These are phyloP conservation scores for Nicotiana rustica DNA, from an alignment of 305 asterid species.

Conservation along the genomic window DNA sequence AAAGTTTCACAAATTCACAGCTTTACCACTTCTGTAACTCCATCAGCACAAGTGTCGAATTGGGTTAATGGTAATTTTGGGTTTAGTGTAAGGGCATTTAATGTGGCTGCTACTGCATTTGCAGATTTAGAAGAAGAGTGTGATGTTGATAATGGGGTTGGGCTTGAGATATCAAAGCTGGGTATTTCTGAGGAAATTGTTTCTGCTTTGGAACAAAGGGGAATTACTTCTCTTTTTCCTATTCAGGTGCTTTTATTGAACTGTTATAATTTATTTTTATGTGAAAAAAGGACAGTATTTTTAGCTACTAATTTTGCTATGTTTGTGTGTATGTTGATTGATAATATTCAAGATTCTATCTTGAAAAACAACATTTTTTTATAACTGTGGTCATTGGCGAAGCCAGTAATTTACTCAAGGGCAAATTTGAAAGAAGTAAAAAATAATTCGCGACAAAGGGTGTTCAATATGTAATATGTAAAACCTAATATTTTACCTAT, in stretches of 20 bases:
- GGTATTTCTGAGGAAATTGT: constrained; percentile 76
- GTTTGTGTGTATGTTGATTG: neutral
- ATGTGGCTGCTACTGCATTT: constrained; percentile 60
- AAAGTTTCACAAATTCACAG: constrained; percentile 38
- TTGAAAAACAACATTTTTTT: neutral
- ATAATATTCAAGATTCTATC: neutral
- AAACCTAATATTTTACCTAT: too few species aligned
- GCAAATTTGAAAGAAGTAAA: too few species aligned
- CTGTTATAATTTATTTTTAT: neutral
- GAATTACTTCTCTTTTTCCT: constrained; percentile 86
- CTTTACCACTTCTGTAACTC: constrained; percentile 28
- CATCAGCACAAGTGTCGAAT: constrained; percentile 16
- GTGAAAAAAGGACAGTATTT: neutral
- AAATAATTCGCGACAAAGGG: too few species aligned
- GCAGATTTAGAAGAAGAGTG: constrained; percentile 46
- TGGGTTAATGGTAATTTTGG: constrained; percentile 30
- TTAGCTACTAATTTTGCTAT: neutral
- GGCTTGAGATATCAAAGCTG: constrained; percentile 87
- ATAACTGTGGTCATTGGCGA: too few species aligned
- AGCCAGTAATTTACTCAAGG: too few species aligned
- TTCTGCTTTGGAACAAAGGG: constrained; percentile 66
- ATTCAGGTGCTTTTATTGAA: constrained; percentile 68
- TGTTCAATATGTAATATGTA: too few species aligned
- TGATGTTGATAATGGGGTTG: constrained; percentile 34
- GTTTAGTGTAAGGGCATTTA: constrained; percentile 52